Evolutionary conservation across 2,329 filamentous ascomycete species (phyloP), one percentile per base, ranked within the genome.

Genomic region (Colletotrichum orbiculare): DNA sequence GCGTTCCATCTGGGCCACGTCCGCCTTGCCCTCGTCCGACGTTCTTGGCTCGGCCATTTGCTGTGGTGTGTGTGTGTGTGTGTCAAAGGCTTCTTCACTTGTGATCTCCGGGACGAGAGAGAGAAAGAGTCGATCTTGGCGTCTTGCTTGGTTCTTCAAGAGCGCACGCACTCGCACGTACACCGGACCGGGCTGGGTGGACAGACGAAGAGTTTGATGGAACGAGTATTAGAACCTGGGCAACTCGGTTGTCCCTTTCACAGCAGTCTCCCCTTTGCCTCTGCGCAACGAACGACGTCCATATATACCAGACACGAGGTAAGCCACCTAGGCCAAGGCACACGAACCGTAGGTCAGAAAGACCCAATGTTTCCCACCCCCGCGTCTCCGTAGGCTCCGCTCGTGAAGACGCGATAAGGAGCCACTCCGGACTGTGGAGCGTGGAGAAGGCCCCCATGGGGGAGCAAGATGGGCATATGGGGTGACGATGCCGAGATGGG

Each of bases 361-460:
- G 43, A 46, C 43, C 15, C 17, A 25, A 13, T 13, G 12, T 8
- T 8, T 12, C 42, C 42, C 34, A n/a, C 45, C 43, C 43, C 35
- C 43, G 45, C 15, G 46, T 47, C 54, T 42, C 60, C 47, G 41
- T 52, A 33, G 41, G 13, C 60, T 63, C 60, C 60, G 47, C 60
- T 33, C 25, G 25, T 42, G 41, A 39, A 58, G 41, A 58, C 60
- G 35, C 33, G 54, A 63, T 58, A 52, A 63, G 43, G 54, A 25
- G 17, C 47, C 46, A 58, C 60, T 38, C 52, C 41, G 33, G 6
- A 17, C 54, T 52, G 54, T 25, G 25, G 25, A 25, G 25, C 25
- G 25, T 25, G 25, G 25, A 5, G 60, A 58, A 58, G 54, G 10
- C 60, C 60, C 60, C 60, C 60, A 53, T 63, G 60, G 60, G 60